Base-by-base conservation (phyloP, 2,329 filamentous ascomycete genomes). In the Fusarium kyushuense region DNA sequence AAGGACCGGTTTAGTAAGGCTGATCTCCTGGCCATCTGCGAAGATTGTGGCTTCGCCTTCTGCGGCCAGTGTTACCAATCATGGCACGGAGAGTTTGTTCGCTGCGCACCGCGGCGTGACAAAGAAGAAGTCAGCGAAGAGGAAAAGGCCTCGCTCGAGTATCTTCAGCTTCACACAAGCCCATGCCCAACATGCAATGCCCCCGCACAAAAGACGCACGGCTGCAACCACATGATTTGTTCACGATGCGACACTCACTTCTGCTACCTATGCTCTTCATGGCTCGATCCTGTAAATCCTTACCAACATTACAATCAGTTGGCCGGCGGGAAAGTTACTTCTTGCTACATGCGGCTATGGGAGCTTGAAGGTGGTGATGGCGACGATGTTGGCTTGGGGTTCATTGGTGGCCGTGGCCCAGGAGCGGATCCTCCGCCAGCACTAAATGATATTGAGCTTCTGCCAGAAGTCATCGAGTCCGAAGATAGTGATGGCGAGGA, bases 181-280 rank as follows among this genome's bases (percentile, higher is more conserved):
- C 89, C 92, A 2, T 99, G 96, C 76, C 94, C 96, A 13, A 95
- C 93, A 6, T 99, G 96, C 80, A 88, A 85, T 30, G 90, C 91
- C 1, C 93, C 93, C 0, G 91, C 90, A 23, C 93, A 97, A 77
- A 99, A 99, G 83, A 93, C 91, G 2, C 89, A 92, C 75, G 96
- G 96, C 38, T 99, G 96, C 84, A 97, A 97, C 79, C 94, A 97
- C 79, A 98, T 98, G 94, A 92, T 90, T 49, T 97, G 95, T 80
- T 93, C 91, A 77, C 90, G 92, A 67, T 99, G 96, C 82, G 85
- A 90, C 52, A 92, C 93, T 3, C 95, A 98, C 78, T 98, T 97
- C 77, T 99, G 96, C 81, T 98, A 98, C 72, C 86, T 98, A 2
- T 98, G 96, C 76, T 91, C 91, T 1, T 86, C 89, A n/a, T 98